Evolutionary conservation across 2,329 filamentous ascomycete species (phyloP).

Genomic region (Capronia coronata): DNA sequence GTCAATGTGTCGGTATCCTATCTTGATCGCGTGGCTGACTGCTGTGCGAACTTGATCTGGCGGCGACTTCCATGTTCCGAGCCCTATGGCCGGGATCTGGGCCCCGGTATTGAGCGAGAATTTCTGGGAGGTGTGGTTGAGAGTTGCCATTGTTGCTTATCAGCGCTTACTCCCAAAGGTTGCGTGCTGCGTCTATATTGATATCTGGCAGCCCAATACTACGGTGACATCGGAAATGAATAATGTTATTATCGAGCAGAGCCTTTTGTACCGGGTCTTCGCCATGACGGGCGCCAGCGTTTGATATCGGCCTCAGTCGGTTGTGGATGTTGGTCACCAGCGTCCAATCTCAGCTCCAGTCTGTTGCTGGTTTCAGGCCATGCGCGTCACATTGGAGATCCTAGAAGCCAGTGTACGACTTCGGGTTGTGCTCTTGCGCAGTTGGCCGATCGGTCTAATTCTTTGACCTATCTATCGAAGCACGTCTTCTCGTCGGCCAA

Average conservation of each 20-base stretch:
- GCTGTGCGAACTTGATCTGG: slow-evolving; percentile 31
- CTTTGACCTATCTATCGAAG: neutral
- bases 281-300: neutral
- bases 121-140: slow-evolving; percentile 15
- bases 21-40: slow-evolving; percentile 45
- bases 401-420: neutral
- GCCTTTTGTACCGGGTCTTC: slow-evolving; percentile 5
- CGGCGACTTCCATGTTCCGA: slow-evolving; percentile 30
- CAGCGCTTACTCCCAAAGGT: neutral
- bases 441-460: neutral
- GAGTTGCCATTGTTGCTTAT: slow-evolving; percentile 8
- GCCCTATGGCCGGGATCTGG: slow-evolving; percentile 30
- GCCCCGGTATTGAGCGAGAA: slow-evolving; percentile 31
- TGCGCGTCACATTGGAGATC: no score
- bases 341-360: no score
- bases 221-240: neutral
- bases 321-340: no score
- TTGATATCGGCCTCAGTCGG: no score
- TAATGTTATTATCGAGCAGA: neutral
- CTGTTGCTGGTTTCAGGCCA: no score
- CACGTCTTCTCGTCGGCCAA: slow-evolving; percentile 4
- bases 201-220: neutral
- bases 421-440: neutral
- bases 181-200: neutral
- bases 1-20: slow-evolving; percentile 51